Conservation (phyloP, 2,329 filamentous ascomycete species). For the Colletotrichum tropicicola region DNA sequence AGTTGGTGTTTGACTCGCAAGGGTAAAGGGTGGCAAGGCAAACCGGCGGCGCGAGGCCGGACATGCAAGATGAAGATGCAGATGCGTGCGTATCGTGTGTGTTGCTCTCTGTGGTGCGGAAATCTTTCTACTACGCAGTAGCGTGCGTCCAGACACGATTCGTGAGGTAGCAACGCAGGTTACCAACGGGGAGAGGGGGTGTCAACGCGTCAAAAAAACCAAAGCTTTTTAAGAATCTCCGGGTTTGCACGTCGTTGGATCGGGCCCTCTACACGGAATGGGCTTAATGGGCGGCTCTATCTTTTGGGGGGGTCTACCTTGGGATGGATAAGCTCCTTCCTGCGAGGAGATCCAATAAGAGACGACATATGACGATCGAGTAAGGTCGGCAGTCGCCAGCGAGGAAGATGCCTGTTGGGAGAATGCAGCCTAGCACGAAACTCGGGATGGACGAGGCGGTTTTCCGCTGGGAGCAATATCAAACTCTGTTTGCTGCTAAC, state of each 20-base stretch:
- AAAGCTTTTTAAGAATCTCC: not conserved
- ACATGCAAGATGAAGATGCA: too few species aligned
- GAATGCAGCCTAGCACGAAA: not conserved
- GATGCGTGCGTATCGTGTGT: too few species aligned
- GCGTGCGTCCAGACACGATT: too few species aligned
- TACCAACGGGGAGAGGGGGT: not conserved
- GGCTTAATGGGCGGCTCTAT: too few species aligned
- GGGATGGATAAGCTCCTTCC: not conserved
- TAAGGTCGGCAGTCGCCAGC: not conserved
- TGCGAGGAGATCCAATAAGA: constrained; percentile 2
- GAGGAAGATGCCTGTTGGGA: constrained; percentile 2
- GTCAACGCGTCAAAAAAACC: too few species aligned
- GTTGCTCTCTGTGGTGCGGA: too few species aligned
- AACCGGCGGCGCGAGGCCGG: too few species aligned
- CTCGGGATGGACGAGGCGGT: not conserved
- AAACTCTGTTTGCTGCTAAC: constrained; percentile 12
- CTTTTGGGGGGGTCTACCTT: too few species aligned
- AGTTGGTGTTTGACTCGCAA: too few species aligned
- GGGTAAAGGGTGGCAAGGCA: too few species aligned
- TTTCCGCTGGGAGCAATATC: constrained; percentile 4
- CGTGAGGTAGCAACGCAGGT: not conserved
- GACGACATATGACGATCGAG: constrained; percentile 2
- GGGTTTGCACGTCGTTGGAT: constrained; percentile 1
- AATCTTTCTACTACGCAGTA: too few species aligned
- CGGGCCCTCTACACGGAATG: not conserved